Percentiles rank a stretch among this genome's conserved stretches.
Evolutionary conservation across 345 rosid species (phyloP).

Genomic region (Diplotaxis tenuifolia): DNA sequence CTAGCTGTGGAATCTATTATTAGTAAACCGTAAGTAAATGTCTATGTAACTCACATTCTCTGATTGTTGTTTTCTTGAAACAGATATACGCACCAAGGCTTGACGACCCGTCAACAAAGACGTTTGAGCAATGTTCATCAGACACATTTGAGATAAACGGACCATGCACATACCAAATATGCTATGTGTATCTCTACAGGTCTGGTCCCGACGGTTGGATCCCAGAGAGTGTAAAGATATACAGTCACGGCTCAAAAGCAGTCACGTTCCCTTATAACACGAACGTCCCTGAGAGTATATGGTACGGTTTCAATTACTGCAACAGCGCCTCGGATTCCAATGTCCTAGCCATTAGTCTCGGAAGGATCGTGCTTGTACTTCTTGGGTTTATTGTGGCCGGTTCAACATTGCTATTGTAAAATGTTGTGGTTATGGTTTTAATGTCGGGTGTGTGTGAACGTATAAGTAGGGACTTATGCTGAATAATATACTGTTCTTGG

Average conservation of each 20-base stretch:
- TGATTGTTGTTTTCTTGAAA: conserved; percentile 4
- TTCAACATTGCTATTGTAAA: conserved; percentile 25
- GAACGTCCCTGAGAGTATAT: conserved; percentile 53
- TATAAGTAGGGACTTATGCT: conserved; percentile 25
- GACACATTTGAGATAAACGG: conserved; percentile 72
- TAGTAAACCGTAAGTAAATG: background rate
- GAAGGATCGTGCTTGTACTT: conserved; percentile 14
- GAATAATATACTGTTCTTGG: conserved; percentile 17
- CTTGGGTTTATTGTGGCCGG: conserved; percentile 32
- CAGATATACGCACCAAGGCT: conserved; percentile 80
- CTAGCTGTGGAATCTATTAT: background rate
- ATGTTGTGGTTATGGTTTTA: background rate
- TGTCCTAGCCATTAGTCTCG: conserved; percentile 34
- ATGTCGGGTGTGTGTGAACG: conserved; percentile 25
- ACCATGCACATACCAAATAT: conserved; percentile 70
- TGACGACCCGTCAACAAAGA: conserved; percentile 54
- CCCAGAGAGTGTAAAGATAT: conserved; percentile 60
- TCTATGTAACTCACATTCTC: background rate
- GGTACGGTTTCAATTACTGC: conserved; percentile 83
- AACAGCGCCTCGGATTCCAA: conserved; percentile 43
- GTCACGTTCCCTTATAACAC: conserved; percentile 56
- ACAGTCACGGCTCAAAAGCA: conserved; percentile 40
- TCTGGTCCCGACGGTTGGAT: conserved; percentile 83
- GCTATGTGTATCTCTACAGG: conserved; percentile 76
- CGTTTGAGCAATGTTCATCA: conserved; percentile 76